phyloP scores from a whole-genome alignment of 495 filamentous ascomycete genomes.

The Xylaria nigripes region DNA sequence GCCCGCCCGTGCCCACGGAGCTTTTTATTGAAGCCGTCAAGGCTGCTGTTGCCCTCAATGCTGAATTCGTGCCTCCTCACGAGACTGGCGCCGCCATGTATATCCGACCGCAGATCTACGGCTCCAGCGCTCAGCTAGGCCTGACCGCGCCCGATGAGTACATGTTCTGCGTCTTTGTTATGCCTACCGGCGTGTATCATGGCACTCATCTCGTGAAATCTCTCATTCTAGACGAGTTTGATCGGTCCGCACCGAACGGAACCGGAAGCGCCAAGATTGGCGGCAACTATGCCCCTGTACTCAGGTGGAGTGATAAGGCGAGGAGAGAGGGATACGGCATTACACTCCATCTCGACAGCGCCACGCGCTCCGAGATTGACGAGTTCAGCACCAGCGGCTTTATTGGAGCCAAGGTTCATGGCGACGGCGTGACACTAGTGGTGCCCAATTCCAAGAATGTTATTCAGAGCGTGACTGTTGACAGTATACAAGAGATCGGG shows the following conservation, averaged over 20 bases:
- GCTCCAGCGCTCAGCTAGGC: constrained; percentile 70
- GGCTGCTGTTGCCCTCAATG: constrained; percentile 74
- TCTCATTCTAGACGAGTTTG: constrained; percentile 69
- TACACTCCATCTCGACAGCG: constrained; percentile 79
- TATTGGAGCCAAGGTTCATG: constrained; percentile 59
- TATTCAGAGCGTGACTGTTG: constrained; percentile 74
- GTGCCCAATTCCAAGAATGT: constrained; percentile 73
- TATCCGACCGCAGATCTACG: constrained; percentile 79
- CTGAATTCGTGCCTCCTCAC: constrained; percentile 79
- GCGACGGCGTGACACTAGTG: constrained; percentile 57
- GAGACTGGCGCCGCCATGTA: constrained; percentile 83
- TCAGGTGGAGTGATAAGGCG: constrained; percentile 71
- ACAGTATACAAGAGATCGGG: constrained; percentile 60
- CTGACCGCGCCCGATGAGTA: constrained; percentile 81
- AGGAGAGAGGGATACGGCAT: constrained; percentile 68
- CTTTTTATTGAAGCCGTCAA: constrained; percentile 67
- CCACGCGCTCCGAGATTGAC: constrained; percentile 68
- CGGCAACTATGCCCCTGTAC: constrained; percentile 76
- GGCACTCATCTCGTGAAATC: constrained; percentile 73
- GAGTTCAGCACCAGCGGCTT: constrained; percentile 89
- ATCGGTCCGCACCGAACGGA: constrained; percentile 65
- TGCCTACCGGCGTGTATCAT: constrained; percentile 86
- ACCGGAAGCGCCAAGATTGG: constrained; percentile 68
- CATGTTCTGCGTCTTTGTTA: constrained; percentile 73
- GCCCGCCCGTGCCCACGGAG: constrained; percentile 64